Conservation (phyloP, 2,329 filamentous ascomycete species). For the Colletotrichum aenigma region DNA sequence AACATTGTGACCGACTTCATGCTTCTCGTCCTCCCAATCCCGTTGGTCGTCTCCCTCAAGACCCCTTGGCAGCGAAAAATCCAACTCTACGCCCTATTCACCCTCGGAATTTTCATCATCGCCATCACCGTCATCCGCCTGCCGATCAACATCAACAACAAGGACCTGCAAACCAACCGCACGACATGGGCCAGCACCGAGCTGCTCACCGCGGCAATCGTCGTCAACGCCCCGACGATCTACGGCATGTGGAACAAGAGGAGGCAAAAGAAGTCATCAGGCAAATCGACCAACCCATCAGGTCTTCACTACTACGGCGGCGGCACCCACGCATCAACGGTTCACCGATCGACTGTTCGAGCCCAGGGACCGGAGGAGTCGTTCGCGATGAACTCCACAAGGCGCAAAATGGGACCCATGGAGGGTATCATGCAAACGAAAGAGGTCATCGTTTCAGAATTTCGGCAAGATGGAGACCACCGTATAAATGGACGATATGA, state of each 20-base stretch:
- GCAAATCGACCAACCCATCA: conserved; percentile 13
- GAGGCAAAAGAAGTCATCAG: conserved; percentile 24
- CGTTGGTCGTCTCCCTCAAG: conserved; percentile 32
- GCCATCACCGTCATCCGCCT: conserved; percentile 41
- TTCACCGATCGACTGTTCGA: conserved; percentile 1
- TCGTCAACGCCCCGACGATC: conserved; percentile 42
- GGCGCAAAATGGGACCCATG: conserved; percentile 4
- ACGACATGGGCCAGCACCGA: conserved; percentile 43
- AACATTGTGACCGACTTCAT: conserved; percentile 37
- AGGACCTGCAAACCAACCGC: conserved; percentile 36
- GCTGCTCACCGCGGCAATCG: conserved; percentile 26
- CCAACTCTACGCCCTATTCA: conserved; percentile 36
- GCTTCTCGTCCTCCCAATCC: conserved; percentile 31
- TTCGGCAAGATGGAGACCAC: conserved; percentile 3
- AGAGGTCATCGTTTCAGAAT: conserved; percentile 16
- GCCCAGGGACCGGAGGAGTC: background rate
- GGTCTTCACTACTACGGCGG: conserved; percentile 10
- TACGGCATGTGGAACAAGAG: conserved; percentile 36
- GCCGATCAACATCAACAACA: conserved; percentile 37
- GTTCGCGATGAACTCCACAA: background rate
- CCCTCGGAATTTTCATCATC: conserved; percentile 42
- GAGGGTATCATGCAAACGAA: conserved; percentile 19
- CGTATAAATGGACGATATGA: background rate
- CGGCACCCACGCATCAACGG: conserved; percentile 2
- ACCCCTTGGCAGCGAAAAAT: conserved; percentile 32